These are phyloP conservation scores for Thalia dealbata DNA, from an alignment of 176 grass and related monocot species.

Conservation along the genomic window DNA sequence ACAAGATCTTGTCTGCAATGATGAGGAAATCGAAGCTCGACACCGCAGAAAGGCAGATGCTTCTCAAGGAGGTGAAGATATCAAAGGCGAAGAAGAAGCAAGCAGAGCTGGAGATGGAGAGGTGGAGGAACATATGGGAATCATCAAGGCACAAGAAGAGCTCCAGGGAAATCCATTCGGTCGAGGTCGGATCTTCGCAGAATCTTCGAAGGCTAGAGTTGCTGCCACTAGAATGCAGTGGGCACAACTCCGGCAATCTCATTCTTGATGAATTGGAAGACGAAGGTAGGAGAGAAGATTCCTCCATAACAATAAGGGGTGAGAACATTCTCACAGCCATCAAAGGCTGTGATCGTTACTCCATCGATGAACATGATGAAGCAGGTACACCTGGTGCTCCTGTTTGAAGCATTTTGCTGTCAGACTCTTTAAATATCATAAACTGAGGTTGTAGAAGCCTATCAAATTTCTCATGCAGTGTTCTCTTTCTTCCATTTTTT, in stretches of 20 bases:
- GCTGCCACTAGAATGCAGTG: constrained; percentile 1
- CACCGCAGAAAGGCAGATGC: constrained; percentile 53
- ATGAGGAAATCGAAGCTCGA: constrained; percentile 82
- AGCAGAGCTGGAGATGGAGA: constrained; percentile 56
- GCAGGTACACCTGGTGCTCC: neutral
- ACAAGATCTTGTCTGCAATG: constrained; percentile 75
- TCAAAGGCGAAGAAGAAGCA: constrained; percentile 66
- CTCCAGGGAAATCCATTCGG: constrained; percentile 33
- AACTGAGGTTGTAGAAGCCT: neutral
- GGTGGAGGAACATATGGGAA: constrained; percentile 64
- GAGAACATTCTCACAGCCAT: constrained; percentile 14
- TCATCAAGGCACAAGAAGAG: constrained; percentile 33
- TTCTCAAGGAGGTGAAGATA: constrained; percentile 65
- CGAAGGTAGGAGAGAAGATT: constrained; percentile 25
- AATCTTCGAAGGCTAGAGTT: constrained; percentile 6
- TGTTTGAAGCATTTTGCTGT: too few relatives aligned
- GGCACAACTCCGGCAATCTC: constrained; percentile 31
- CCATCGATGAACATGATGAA: constrained; percentile 26
- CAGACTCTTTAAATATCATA: too few relatives aligned
- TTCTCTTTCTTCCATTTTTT: neutral
- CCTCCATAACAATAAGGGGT: neutral
- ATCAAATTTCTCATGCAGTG: neutral
- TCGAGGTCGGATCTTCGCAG: constrained; percentile 23
- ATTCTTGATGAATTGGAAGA: constrained; percentile 54
- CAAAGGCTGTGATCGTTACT: constrained; percentile 32